Evolutionary conservation across 1,139 yeast species (phyloP).

Genomic region (Pichia sp.): DNA sequence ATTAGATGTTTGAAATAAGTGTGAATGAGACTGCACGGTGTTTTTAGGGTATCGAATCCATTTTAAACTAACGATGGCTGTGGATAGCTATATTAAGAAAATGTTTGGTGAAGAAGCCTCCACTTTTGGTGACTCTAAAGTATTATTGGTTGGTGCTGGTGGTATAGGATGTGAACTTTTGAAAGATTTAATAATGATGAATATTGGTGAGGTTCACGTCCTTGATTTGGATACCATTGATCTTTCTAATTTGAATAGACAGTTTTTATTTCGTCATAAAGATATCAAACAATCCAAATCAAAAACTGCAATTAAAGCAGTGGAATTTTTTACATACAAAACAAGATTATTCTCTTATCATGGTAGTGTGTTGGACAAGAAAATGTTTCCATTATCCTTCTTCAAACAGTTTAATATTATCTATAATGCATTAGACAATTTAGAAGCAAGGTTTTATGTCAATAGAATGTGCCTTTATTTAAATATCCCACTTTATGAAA

Average conservation of each 20-base stretch:
- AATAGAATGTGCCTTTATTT: slow-evolving; percentile 75
- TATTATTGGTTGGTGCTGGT: slow-evolving; percentile 93
- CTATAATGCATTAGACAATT: slow-evolving; percentile 88
- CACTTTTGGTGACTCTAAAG: slow-evolving; percentile 41
- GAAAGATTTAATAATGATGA: slow-evolving; percentile 76
- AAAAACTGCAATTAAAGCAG: slow-evolving; percentile 76
- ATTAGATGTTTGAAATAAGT: too few relatives aligned
- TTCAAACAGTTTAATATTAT: slow-evolving; percentile 72
- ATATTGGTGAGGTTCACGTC: slow-evolving; percentile 84
- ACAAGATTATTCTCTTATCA: slow-evolving; percentile 74
- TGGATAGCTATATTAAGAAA: slow-evolving; percentile 39
- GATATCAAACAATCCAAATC: slow-evolving; percentile 88
- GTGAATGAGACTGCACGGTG: not conserved
- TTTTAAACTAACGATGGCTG: slow-evolving; percentile 10
- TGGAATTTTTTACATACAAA: slow-evolving; percentile 61
- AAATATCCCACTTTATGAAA: slow-evolving; percentile 74
- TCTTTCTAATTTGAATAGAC: slow-evolving; percentile 82
- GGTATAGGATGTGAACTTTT: slow-evolving; percentile 98
- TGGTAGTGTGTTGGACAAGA: slow-evolving; percentile 80
- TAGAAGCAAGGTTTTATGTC: slow-evolving; percentile 88
- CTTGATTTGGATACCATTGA: slow-evolving; percentile 95
- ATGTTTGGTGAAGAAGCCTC: slow-evolving; percentile 40
- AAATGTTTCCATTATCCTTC: slow-evolving; percentile 70
- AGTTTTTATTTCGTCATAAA: slow-evolving; percentile 72
- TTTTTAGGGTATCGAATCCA: not conserved